Conservation (phyloP, 1,284 basidiomycete genomes). For the Phylloboletellus chloephorus region DNA sequence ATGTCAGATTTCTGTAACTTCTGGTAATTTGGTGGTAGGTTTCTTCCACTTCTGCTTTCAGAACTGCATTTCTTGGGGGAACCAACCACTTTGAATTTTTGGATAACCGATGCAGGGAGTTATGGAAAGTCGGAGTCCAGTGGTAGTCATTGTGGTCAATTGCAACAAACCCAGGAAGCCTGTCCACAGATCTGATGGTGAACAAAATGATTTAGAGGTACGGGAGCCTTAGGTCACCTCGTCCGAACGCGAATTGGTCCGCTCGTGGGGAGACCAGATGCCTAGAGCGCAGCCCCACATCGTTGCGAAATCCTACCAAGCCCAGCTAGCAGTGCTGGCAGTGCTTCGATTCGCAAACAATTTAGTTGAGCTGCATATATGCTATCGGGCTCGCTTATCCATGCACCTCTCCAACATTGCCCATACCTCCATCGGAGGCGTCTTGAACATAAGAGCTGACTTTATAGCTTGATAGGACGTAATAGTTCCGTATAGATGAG, state of each 20-base stretch:
- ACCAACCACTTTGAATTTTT: constrained; percentile 52
- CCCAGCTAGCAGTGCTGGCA: constrained; percentile 35
- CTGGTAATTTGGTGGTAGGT: constrained; percentile 42
- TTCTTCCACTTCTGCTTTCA: constrained; percentile 52
- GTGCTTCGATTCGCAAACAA: constrained; percentile 14
- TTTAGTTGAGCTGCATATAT: constrained; percentile 21
- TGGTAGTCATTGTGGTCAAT: constrained; percentile 33
- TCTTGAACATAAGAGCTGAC: constrained; percentile 50
- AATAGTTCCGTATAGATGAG: constrained; percentile 62
- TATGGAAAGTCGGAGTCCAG: constrained; percentile 22
- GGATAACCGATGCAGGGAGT: constrained; percentile 30
- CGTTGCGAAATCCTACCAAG: constrained; percentile 37
- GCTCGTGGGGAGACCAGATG: constrained; percentile 26
- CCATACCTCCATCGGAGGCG: constrained; percentile 43
- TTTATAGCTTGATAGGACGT: constrained; percentile 58
- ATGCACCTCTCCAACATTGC: constrained; percentile 49
- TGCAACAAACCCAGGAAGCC: constrained; percentile 28
- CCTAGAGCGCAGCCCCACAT: constrained; percentile 25
- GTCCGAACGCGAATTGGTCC: constrained; percentile 35
- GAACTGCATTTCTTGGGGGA: constrained; percentile 47
- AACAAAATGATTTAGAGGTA: background rate
- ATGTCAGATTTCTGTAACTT: background rate
- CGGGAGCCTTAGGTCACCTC: constrained; percentile 20
- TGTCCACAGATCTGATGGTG: background rate
- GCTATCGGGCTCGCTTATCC: constrained; percentile 28